phyloP scores from a whole-genome alignment of 805 yeast species.

The Candida loeiensis region DNA sequence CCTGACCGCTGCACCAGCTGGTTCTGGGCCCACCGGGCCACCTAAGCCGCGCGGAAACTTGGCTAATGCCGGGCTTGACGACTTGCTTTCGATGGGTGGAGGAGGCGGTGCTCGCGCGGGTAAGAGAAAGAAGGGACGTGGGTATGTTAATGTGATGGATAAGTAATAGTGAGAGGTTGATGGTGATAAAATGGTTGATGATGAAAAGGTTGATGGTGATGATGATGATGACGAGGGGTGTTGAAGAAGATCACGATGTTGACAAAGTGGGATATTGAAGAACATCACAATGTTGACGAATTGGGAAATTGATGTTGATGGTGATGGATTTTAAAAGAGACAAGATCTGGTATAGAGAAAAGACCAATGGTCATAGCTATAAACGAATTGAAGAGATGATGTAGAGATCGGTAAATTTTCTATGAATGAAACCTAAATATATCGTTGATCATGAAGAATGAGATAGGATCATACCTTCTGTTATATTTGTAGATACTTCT shows the following conservation, averaged over 20 bases:
- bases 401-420: no score
- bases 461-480: no score
- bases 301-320: no score
- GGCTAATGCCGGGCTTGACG: conserved; percentile 42
- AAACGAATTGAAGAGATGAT: neutral
- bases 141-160: conserved; percentile 65
- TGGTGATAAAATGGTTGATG: neutral
- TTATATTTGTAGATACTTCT: no score
- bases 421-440: no score
- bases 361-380: no score
- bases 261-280: no score
- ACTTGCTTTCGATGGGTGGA: conserved; percentile 32
- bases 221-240: neutral
- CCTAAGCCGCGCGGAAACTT: conserved; percentile 19
- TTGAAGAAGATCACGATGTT: no score
- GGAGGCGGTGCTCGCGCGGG: conserved; percentile 19
- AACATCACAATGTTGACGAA: no score
- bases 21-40: conserved; percentile 11
- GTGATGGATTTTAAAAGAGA: no score
- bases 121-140: conserved; percentile 33
- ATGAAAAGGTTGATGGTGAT: neutral
- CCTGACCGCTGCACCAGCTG: neutral
- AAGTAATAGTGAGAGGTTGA: conserved; percentile 3
- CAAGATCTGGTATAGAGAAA: neutral
- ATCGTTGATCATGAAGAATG: no score